A percentile compares a stretch with the other conserved stretches of the same genome.
phyloP scores from a whole-genome alignment of 73 alveolate genomes.

The Symbiodinium pilosum region DNA sequence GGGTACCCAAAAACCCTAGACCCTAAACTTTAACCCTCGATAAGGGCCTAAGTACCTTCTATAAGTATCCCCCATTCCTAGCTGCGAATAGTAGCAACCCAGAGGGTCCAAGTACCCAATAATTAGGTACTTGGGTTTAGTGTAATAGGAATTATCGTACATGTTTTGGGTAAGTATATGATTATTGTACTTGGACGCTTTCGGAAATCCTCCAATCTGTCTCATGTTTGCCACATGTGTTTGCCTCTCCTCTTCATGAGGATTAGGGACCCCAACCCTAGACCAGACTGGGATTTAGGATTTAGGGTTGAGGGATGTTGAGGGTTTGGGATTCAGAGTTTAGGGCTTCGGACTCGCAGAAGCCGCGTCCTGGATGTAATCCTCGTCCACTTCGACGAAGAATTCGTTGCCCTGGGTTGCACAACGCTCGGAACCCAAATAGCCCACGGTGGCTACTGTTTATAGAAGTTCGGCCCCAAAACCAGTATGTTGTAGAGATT shows the following conservation, averaged over 20 bases:
- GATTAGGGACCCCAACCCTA: too few species aligned
- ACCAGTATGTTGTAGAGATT: too few species aligned
- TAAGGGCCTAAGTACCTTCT: too few species aligned
- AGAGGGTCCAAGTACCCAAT: background rate
- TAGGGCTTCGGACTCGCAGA: background rate
- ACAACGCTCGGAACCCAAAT: background rate
- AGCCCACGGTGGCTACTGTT: too few species aligned
- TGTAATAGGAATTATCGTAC: too few species aligned
- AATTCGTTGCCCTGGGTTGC: constrained; percentile 95
- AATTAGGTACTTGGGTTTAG: too few species aligned
- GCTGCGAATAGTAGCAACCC: too few species aligned
- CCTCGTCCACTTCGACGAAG: constrained; percentile 96
- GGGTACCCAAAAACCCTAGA: background rate
- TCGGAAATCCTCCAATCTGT: background rate
- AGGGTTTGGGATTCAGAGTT: background rate
- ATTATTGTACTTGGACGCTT: background rate
- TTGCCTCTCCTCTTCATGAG: too few species aligned
- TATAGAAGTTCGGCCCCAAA: too few species aligned
- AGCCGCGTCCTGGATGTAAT: constrained; percentile 67
- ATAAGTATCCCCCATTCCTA: too few species aligned
- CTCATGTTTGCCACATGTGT: too few species aligned
- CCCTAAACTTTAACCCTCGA: background rate
- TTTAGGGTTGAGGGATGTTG: background rate
- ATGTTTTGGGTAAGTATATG: background rate
- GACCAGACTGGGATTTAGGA: too few species aligned